Conservation (phyloP, 2,329 filamentous ascomycete species). For the Kalmusia sp. region DNA sequence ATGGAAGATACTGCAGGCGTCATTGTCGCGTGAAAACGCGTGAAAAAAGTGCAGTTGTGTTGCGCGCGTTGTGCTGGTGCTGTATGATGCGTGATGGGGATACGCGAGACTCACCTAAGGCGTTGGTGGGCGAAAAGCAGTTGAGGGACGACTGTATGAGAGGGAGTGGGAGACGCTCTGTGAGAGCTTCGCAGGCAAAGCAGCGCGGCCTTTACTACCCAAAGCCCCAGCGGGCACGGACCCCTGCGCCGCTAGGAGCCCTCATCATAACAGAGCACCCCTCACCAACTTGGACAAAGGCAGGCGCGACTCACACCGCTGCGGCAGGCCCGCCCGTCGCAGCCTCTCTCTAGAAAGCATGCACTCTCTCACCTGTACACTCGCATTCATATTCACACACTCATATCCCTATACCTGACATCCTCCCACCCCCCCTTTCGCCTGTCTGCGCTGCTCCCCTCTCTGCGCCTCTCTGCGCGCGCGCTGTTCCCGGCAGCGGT, state of each 20-base stretch:
- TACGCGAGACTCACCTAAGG: conserved; percentile 43
- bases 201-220: conserved; percentile 15
- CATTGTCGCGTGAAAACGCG: conserved; percentile 41
- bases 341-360: too few species aligned
- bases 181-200: conserved; percentile 18
- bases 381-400: too few species aligned
- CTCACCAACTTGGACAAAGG: conserved; percentile 12
- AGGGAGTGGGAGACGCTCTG: conserved; percentile 19
- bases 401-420: too few species aligned
- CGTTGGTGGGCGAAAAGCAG: conserved; percentile 28
- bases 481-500: not conserved
- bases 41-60: conserved; percentile 37
- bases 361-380: too few species aligned
- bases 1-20: conserved; percentile 34
- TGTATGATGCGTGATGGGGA: conserved; percentile 25
- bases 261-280: conserved; percentile 10
- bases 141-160: conserved; percentile 30
- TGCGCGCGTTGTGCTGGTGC: conserved; percentile 27
- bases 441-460: not conserved
- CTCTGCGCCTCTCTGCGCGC: not conserved
- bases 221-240: not conserved
- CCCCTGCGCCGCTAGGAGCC: conserved; percentile 4
- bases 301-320: conserved; percentile 2
- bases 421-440: not conserved
- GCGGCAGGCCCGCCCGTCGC: too few species aligned